Evolutionary conservation across 2,329 filamentous ascomycete genomes (phyloP).

Genomic region (Apiospora saccharicola): DNA sequence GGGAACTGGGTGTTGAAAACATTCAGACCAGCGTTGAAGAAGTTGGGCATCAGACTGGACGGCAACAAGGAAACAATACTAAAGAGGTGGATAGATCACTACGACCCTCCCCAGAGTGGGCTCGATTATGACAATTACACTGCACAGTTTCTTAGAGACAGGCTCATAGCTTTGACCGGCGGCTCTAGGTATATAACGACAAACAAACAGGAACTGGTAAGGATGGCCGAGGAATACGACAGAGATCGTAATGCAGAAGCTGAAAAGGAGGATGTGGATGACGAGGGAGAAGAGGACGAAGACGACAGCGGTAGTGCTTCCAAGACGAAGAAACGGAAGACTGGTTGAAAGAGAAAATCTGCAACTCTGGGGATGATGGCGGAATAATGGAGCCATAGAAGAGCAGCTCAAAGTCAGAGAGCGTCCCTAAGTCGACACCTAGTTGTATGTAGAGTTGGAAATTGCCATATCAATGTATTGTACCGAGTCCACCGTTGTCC

Average conservation of each 20-base stretch:
- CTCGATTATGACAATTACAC: not conserved
- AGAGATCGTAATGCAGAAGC: too few relatives aligned
- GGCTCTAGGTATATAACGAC: not conserved
- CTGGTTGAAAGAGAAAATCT: not conserved
- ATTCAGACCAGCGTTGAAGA: too few relatives aligned
- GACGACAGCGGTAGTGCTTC: not conserved
- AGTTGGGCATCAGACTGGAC: not conserved
- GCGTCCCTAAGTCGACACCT: not conserved
- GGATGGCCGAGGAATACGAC: not conserved
- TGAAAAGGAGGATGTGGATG: not conserved
- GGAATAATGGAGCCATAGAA: not conserved
- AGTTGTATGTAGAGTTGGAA: not conserved
- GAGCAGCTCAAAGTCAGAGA: not conserved
- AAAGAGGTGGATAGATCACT: not conserved
- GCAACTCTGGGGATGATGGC: too few relatives aligned
- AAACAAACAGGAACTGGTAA: not conserved
- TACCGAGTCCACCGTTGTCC: not conserved
- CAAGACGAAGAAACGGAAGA: not conserved
- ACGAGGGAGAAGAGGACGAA: not conserved
- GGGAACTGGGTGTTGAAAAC: too few relatives aligned
- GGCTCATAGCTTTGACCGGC: not conserved
- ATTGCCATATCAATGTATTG: not conserved
- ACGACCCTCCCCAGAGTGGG: too few relatives aligned
- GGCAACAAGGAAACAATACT: fast-evolving
- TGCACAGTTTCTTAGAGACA: not conserved